Evolutionary conservation across 257 asterid genomes (phyloP), one percentile per base, ranked within the genome.

Genomic region (Rauvolfia tetraphylla): DNA sequence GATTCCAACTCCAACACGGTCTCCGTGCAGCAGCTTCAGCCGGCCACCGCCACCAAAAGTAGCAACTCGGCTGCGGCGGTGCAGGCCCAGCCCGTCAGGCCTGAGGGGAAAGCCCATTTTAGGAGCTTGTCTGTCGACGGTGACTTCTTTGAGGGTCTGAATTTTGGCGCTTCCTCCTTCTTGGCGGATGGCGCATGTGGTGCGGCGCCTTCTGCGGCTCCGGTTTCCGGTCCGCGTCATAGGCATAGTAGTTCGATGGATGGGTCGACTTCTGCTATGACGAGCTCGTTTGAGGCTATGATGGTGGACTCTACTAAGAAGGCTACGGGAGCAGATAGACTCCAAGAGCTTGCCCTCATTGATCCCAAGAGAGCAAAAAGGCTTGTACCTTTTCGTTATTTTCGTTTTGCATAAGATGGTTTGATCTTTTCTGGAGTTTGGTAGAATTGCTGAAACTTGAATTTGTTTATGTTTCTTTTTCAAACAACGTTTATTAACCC

Each of bases 291-390:
- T 76, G 98, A 90, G 86, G 79, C 79, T 53, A 75, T 76, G 34
- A 62, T 76, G 66, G 79, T 84, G 83, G 97, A 89, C 63, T 84
- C 80, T 51, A 87, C 76, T 22, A 94, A 89, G 90, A 94, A 94
- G 78, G 91, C 88, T 13, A 76, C 88, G 86, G 90, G 84, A 18
- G 88, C 93, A 59, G 98, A 92, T 46, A 88, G 84, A 73, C 88
- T 91, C 33, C 92, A 93, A 20, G 98, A 95, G 84, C 93, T 95
- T 34, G 86, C 98, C 0, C 73, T 90, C 83, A 84, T 92, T 75
- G 98, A 95, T 87, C 99, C 99, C 38, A 95, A 89, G 82, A 88
- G 96, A 82, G 99, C 99, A 1, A 95, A 95, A 79, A 91, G 99
- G 99, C 91, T 79, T 62, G 39, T 70, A 67, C 46, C 81, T 49